phyloP scores from a whole-genome alignment of 805 yeast genomes.

The Saturnispora sanitii region DNA sequence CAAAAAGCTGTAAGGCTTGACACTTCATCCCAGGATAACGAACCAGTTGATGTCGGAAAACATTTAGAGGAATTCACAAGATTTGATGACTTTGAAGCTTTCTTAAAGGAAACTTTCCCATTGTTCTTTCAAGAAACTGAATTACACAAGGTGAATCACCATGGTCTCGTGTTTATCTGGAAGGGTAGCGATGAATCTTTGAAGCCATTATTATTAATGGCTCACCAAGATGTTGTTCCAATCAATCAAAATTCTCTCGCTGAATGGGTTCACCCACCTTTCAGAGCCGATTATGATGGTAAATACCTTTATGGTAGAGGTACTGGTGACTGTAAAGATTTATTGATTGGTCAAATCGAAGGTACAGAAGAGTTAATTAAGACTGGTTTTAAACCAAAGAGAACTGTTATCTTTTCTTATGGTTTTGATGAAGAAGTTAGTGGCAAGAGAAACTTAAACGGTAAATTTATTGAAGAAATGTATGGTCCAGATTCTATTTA shows the following conservation, averaged over 20 bases:
- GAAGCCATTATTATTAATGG: slow-evolving; percentile 38
- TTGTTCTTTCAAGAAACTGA: slow-evolving; percentile 25
- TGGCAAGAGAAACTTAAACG: slow-evolving; percentile 31
- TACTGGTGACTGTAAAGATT: slow-evolving; percentile 34
- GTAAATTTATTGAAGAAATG: slow-evolving; percentile 25
- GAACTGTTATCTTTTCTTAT: slow-evolving; percentile 38
- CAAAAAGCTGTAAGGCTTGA: slow-evolving; percentile 54
- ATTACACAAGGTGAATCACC: slow-evolving; percentile 33
- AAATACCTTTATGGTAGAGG: slow-evolving; percentile 32
- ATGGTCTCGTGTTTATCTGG: slow-evolving; percentile 38
- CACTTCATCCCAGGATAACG: slow-evolving; percentile 53
- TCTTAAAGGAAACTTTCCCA: slow-evolving; percentile 34
- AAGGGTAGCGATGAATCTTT: slow-evolving; percentile 29
- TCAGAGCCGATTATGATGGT: slow-evolving; percentile 31
- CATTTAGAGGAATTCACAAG: slow-evolving; percentile 38
- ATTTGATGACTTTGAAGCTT: slow-evolving; percentile 29
- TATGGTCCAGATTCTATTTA: slow-evolving; percentile 36
- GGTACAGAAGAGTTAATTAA: slow-evolving; percentile 24
- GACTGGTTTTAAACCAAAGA: slow-evolving; percentile 30
- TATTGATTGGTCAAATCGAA: slow-evolving; percentile 32
- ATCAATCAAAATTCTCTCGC: slow-evolving; percentile 31
- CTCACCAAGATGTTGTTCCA: slow-evolving; percentile 47
- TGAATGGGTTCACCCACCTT: slow-evolving; percentile 33
- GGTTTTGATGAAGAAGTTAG: slow-evolving; percentile 43
- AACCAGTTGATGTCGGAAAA: slow-evolving; percentile 34